Conservation (phyloP, 2,329 filamentous ascomycete species). For the Aspergillus hortae region DNA sequence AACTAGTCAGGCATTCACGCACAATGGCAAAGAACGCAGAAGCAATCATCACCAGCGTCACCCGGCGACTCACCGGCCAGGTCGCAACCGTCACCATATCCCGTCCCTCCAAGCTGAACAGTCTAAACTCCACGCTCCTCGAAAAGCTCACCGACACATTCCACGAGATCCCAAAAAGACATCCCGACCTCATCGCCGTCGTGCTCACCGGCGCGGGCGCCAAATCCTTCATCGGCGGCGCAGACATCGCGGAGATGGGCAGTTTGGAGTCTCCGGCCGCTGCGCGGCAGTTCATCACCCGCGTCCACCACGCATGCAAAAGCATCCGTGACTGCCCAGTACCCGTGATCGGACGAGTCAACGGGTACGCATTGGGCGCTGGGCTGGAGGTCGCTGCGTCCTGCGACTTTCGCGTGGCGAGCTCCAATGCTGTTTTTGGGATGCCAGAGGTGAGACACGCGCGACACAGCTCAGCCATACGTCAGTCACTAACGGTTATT, state of each 20-base stretch:
- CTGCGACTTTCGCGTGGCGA: slow-evolving; percentile 37
- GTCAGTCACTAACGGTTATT: too few species aligned
- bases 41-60: slow-evolving; percentile 13
- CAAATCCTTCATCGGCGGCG: slow-evolving; percentile 84
- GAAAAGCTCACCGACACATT: slow-evolving; percentile 14
- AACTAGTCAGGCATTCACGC: not conserved
- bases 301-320: slow-evolving; percentile 29
- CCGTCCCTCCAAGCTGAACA: slow-evolving; percentile 25
- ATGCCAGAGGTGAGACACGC: slow-evolving; percentile 35
- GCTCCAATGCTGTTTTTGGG: slow-evolving; percentile 28
- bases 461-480: not conserved
- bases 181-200: slow-evolving; percentile 17
- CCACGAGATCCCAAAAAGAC: slow-evolving; percentile 6
- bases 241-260: slow-evolving; percentile 71
- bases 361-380: slow-evolving; percentile 37
- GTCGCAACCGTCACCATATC: slow-evolving; percentile 25
- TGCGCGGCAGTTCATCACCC: slow-evolving; percentile 35
- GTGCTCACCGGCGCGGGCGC: slow-evolving; percentile 66
- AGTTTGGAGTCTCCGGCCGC: slow-evolving; percentile 19
- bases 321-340: slow-evolving; percentile 35
- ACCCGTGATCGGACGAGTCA: slow-evolving; percentile 36
- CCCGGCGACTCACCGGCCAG: slow-evolving; percentile 11
- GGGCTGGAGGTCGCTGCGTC: slow-evolving; percentile 34
- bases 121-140: slow-evolving; percentile 22
- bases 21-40: not conserved